Percentiles rank a stretch among this genome's conserved stretches.
Conservation (phyloP, 148 eudicot genomes). For the Arctostaphylos glauca region DNA sequence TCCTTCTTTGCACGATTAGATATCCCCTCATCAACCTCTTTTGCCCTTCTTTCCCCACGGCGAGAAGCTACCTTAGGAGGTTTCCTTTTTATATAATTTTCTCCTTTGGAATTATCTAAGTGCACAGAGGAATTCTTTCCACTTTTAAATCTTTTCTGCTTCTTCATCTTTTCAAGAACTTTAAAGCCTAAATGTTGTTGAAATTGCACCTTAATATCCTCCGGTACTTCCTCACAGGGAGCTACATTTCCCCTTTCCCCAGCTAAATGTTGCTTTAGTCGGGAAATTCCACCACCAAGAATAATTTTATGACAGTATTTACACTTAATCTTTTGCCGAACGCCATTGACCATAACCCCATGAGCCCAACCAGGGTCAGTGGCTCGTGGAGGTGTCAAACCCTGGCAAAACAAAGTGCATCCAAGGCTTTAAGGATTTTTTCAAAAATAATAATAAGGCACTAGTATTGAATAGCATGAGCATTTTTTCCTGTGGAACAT, state of each 20-base stretch:
- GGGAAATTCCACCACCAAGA: conserved; percentile 30
- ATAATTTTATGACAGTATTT: conserved; percentile 23
- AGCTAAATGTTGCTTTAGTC: conserved; percentile 28
- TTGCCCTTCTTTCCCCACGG: background rate
- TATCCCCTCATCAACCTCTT: conserved; percentile 3
- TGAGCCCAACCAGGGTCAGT: conserved; percentile 31
- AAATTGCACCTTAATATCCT: conserved; percentile 22
- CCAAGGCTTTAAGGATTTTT: background rate
- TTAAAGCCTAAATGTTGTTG: conserved; percentile 18
- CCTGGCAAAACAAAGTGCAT: conserved; percentile 12
- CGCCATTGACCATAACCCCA: conserved; percentile 26
- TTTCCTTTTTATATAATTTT: conserved; percentile 8
- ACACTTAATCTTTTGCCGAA: conserved; percentile 23
- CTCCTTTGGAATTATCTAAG: background rate
- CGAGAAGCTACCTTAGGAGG: background rate
- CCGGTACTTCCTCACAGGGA: conserved; percentile 24
- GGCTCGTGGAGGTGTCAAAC: conserved; percentile 26
- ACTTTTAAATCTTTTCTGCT: conserved; percentile 14
- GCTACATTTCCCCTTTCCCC: conserved; percentile 26
- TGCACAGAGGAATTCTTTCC: background rate
- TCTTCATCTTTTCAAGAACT: conserved; percentile 15
- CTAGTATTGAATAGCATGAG: background rate
- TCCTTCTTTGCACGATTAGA: conserved; percentile 16
- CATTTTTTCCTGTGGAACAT: background rate
- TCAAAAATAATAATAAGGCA: background rate